These are phyloP conservation scores for Sphagnum contortum DNA, from an alignment of 225 moss, liverwort and hornwort species.

Conservation along the genomic window DNA sequence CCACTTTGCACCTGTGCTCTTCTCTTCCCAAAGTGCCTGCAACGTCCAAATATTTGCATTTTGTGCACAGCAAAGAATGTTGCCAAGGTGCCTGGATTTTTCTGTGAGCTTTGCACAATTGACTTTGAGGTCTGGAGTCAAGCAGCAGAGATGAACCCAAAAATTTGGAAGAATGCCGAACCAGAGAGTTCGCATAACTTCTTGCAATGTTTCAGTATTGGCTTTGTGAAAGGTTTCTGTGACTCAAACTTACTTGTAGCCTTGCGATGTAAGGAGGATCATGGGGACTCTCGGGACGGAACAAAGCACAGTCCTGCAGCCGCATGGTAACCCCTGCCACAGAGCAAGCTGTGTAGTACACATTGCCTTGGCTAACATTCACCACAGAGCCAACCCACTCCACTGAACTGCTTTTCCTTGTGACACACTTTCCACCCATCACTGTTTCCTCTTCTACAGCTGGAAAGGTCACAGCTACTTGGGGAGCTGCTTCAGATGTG, in stretches of 20 bases:
- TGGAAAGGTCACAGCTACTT: not conserved
- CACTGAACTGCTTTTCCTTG: conserved; percentile 2
- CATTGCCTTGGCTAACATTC: conserved; percentile 25
- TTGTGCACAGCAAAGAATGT: too few species aligned
- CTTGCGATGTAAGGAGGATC: conserved; percentile 54
- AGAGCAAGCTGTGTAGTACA: conserved; percentile 40
- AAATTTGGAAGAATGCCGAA: not conserved
- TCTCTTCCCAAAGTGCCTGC: conserved; percentile 58
- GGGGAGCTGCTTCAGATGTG: not conserved
- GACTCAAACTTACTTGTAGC: conserved; percentile 31
- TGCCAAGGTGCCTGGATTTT: too few species aligned
- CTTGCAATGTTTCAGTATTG: too few species aligned
- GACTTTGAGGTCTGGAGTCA: too few species aligned
- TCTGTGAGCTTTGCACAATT: too few species aligned
- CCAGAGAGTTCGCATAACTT: too few species aligned
- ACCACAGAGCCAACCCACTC: conserved; percentile 46
- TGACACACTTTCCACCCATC: too few species aligned
- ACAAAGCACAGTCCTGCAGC: conserved; percentile 49
- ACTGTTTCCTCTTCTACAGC: not conserved
- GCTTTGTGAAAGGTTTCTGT: too few species aligned
- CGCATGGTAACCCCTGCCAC: conserved; percentile 36
- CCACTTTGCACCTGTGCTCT: conserved; percentile 37
- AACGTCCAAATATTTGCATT: not conserved
- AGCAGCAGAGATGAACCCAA: too few species aligned
- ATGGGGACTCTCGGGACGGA: conserved; percentile 33